A percentile compares a stretch with the other conserved stretches of the same genome.
These are phyloP conservation scores for Mycena haematopus DNA, from an alignment of 768 basidiomycete genomes.

Conservation along the genomic window DNA sequence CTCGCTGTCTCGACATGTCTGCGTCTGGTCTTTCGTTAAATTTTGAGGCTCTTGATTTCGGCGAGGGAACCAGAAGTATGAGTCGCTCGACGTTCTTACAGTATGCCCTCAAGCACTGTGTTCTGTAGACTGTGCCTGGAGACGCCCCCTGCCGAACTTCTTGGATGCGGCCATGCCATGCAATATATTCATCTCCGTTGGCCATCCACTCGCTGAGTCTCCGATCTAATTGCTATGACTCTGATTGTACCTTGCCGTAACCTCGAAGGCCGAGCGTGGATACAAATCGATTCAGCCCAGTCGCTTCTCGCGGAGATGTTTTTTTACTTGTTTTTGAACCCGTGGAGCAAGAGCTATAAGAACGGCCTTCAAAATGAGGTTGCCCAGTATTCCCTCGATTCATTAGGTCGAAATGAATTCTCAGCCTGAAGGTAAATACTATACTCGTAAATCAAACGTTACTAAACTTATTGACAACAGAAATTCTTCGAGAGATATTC, in stretches of 20 bases:
- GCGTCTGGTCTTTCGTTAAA: background rate
- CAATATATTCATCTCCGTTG: background rate
- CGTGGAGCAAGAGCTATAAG: background rate
- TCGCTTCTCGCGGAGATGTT: background rate
- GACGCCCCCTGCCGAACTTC: background rate
- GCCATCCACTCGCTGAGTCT: background rate
- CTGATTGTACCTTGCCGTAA: background rate
- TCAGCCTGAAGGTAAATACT: conserved; percentile 10
- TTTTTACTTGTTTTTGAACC: background rate
- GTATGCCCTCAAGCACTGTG: background rate
- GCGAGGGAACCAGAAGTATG: no score
- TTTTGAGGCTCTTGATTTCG: no score
- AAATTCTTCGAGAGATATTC: conserved; percentile 23
- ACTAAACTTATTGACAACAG: background rate
- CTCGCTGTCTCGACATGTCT: background rate
- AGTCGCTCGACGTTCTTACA: no score
- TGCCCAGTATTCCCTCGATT: background rate
- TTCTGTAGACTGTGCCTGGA: background rate
- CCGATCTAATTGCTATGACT: background rate
- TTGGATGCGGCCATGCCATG: background rate
- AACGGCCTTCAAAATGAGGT: background rate
- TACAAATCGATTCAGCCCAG: background rate
- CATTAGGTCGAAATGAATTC: background rate
- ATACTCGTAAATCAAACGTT: background rate
- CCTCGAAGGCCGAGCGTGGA: background rate